Percentiles rank a stretch among this genome's conserved stretches.
These are phyloP conservation scores for Xylaria sp. DNA, from an alignment of 2,329 filamentous ascomycete genomes.

Conservation along the genomic window DNA sequence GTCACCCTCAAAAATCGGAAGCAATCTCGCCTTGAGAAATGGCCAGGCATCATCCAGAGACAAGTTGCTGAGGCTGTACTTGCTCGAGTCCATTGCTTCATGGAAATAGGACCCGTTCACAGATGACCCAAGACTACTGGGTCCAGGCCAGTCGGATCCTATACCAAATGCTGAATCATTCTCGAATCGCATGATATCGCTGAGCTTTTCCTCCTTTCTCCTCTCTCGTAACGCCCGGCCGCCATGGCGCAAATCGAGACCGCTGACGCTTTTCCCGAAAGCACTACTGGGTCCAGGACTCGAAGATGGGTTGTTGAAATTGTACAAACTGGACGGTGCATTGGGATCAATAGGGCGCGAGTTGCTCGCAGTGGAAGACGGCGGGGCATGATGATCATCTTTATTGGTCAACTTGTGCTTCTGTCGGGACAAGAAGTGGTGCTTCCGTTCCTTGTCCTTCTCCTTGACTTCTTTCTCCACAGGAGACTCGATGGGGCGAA, in stretches of 20 bases:
- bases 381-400: conserved; percentile 65
- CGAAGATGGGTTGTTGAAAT: conserved; percentile 62
- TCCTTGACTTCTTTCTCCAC: conserved; percentile 45
- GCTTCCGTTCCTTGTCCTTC: conserved; percentile 71
- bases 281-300: conserved; percentile 61
- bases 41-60: conserved; percentile 77
- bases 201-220: conserved; percentile 64
- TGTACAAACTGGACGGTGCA: conserved; percentile 72
- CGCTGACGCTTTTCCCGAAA: conserved; percentile 79
- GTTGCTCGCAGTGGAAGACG: conserved; percentile 72
- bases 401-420: conserved; percentile 71
- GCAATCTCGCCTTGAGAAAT: conserved; percentile 66
- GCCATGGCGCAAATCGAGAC: conserved; percentile 71
- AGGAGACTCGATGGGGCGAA: conserved; percentile 56
- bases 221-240: conserved; percentile 74
- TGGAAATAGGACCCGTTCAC: conserved; percentile 38
- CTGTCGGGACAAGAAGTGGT: conserved; percentile 72
- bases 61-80: conserved; percentile 65
- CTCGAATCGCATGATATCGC: conserved; percentile 42
- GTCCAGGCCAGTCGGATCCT: conserved; percentile 47
- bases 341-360: conserved; percentile 69
- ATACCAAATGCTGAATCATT: conserved; percentile 44
- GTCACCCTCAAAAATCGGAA: conserved; percentile 76
- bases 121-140: conserved; percentile 46
- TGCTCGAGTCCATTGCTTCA: conserved; percentile 51